phyloP scores from a whole-genome alignment of 176 grass and related monocot genomes.

The Ampelocalamus luodianensis region DNA sequence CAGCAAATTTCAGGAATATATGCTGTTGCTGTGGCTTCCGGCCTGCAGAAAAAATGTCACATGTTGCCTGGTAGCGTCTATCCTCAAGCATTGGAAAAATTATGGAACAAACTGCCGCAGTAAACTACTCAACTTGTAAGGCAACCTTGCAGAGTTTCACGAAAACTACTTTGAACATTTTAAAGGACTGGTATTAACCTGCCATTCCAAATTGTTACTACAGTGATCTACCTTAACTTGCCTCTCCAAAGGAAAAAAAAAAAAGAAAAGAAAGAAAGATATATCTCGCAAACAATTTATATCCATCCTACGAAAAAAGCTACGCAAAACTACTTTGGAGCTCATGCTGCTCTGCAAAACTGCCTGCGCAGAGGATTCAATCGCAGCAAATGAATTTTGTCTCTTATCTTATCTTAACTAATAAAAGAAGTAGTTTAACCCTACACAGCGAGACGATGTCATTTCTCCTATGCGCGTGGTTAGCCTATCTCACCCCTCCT shows the following conservation, averaged over 20 bases:
- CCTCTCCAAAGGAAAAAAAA: not conserved
- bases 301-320: not conserved
- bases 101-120: not conserved
- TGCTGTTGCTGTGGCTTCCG: not conserved
- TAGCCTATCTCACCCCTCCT: no score
- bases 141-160: slow-evolving; percentile 5
- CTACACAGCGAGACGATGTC: no score
- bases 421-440: no score
- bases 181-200: not conserved
- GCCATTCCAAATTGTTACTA: not conserved
- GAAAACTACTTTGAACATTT: not conserved
- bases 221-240: not conserved
- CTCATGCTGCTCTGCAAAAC: not conserved
- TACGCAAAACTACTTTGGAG: not conserved
- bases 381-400: not conserved
- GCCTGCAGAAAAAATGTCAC: not conserved
- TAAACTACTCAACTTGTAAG: not conserved
- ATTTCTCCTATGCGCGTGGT: no score
- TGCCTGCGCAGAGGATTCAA: not conserved
- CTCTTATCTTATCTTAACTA: no score
- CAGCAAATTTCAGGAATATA: not conserved
- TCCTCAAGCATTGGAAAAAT: not conserved
- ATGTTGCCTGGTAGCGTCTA: not conserved
- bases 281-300: not conserved
- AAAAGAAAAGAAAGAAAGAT: not conserved